These are phyloP conservation scores for Tulasnella sp. DNA, from an alignment of 768 basidiomycete genomes.

Conservation along the genomic window DNA sequence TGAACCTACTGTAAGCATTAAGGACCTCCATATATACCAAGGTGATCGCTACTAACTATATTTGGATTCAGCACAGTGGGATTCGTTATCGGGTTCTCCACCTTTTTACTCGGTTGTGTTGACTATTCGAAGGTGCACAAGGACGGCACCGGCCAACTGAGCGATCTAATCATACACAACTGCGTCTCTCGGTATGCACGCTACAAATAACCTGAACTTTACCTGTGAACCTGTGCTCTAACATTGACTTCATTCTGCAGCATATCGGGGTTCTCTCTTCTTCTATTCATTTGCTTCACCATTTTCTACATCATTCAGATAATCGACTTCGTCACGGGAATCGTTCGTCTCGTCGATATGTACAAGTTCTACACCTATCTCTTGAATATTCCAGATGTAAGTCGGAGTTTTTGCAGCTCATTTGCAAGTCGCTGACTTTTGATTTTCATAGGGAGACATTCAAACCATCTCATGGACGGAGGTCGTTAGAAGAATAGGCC, in stretches of 20 bases:
- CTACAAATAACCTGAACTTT: neutral
- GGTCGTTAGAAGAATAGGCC: constrained; percentile 78
- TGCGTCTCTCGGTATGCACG: constrained; percentile 72
- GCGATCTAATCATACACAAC: constrained; percentile 67
- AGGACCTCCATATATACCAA: constrained; percentile 5
- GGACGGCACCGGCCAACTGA: constrained; percentile 54
- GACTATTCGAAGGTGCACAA: constrained; percentile 75
- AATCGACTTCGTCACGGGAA: constrained; percentile 58
- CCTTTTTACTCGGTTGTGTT: constrained; percentile 88
- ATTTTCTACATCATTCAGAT: constrained; percentile 87
- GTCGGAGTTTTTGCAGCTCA: constrained; percentile 18
- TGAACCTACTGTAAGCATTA: constrained; percentile 83
- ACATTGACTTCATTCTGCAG: constrained; percentile 28
- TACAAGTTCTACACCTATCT: constrained; percentile 93
- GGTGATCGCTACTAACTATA: neutral
- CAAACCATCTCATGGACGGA: constrained; percentile 97
- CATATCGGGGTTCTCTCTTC: constrained; percentile 70
- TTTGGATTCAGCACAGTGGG: constrained; percentile 66
- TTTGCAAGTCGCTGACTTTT: neutral
- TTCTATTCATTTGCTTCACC: constrained; percentile 80
- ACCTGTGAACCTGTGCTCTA: neutral
- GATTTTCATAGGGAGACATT: constrained; percentile 68
- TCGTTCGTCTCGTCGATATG: constrained; percentile 81
- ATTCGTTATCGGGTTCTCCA: constrained; percentile 97
- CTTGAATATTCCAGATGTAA: constrained; percentile 87